Evolutionary conservation across 78 protist genomes (phyloP), one percentile per base, ranked within the genome.

Genomic region (Isochrysis galbana): DNA sequence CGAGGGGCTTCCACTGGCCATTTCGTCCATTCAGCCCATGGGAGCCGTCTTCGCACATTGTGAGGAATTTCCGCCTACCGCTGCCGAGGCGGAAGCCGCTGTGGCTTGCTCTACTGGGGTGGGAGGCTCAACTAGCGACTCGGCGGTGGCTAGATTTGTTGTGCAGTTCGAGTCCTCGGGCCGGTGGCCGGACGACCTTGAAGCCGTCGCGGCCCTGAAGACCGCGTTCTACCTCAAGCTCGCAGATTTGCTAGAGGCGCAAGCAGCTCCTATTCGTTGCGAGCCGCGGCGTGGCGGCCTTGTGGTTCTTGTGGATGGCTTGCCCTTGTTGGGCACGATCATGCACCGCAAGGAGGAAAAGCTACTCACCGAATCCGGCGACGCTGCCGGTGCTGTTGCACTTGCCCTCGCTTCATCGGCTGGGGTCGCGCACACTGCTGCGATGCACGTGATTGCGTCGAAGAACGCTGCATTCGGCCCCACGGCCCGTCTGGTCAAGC

Each of bases 181-280:
- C 80, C 34, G 39, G 84, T 77, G 84, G 84, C 84, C 84, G 25
- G 84, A 77, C 84, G 84, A 77, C 84, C 32, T 39, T 17, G 7
- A 0, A 32, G 84, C 84, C 47, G 26, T 77, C 84, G 84, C 44
- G 32, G 46, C 84, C 34, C 84, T 77, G 34, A 36, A 39, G 47
- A 77, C 84, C n/a, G 84, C 84, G 2, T 77, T 77, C 84, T 39
- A 77, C 46, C 46, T 77, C 17, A 36, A 39, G 47, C 3, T 77
- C 34, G 84, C 84, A 26, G 21, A 4, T 4, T 10, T 39, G 84
- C 84, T 77, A 26, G 84, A 77, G 26, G 84, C 5, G 46, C 84
- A 77, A 29, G 46, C 47, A 19, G 46, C 14, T 23, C 29, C 29
- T n/a, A n/a, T 39, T 5, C 44, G 14, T 5, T 70, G 80, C 41